Evolutionary conservation across 768 basidiomycete species (phyloP).

Genomic region (Trametes cingulata): DNA sequence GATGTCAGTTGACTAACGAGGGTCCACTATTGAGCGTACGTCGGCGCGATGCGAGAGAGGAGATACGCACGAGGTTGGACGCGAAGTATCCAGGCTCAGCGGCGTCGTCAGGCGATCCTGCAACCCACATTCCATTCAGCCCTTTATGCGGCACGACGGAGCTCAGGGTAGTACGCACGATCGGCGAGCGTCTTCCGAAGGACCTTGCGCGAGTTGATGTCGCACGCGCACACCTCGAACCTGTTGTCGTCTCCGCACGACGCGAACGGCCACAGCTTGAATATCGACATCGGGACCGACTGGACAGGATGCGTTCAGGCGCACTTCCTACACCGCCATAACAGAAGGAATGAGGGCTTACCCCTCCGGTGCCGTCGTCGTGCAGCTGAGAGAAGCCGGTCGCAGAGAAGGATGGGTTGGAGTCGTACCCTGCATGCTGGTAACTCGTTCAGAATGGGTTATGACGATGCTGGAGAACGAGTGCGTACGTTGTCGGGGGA

Average conservation of each 20-base stretch:
- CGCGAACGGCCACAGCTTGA: slow-evolving; percentile 58
- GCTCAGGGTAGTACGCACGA: slow-evolving; percentile 36
- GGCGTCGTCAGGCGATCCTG: slow-evolving; percentile 58
- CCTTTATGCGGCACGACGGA: no score
- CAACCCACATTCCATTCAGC: neutral
- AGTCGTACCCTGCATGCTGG: slow-evolving; percentile 42
- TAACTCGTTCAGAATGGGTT: no score
- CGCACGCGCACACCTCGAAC: slow-evolving; percentile 53
- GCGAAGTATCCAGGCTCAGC: slow-evolving; percentile 70
- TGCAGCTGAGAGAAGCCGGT: slow-evolving; percentile 66
- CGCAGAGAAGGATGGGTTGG: slow-evolving; percentile 33
- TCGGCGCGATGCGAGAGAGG: neutral
- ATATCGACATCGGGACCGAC: slow-evolving; percentile 57
- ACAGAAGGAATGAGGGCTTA: neutral
- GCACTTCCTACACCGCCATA: no score
- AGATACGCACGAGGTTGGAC: slow-evolving; percentile 50
- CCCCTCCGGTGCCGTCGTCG: slow-evolving; percentile 62
- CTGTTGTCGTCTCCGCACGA: slow-evolving; percentile 40
- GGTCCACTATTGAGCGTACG: no score
- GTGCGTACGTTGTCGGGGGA: slow-evolving; percentile 33
- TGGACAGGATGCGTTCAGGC: slow-evolving; percentile 20
- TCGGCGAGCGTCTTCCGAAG: slow-evolving; percentile 48
- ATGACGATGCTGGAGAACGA: no score
- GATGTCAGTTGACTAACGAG: slow-evolving; percentile 50
- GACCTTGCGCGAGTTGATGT: slow-evolving; percentile 46